Evolutionary conservation across 257 asterid genomes (phyloP), one percentile per base, ranked within the genome.

Genomic region (Cordia subcordata): DNA sequence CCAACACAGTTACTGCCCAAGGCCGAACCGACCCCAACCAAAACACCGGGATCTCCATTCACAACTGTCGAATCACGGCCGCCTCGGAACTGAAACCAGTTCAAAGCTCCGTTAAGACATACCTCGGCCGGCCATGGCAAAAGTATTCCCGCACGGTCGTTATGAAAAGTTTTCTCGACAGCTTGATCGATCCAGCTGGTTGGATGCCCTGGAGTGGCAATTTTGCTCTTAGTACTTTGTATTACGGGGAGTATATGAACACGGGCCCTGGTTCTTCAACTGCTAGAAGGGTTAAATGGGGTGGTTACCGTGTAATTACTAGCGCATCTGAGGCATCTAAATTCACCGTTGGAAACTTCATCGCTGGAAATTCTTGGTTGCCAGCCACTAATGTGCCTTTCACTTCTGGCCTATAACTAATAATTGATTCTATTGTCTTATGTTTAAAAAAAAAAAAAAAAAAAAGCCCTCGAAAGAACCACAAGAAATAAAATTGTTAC

Each of bases 71-170:
- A 52, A 71, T 93, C 62, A 71, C 77, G 0, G 86, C 91, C 0
- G 85, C 96, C 8, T 61, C 94, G 8, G 96, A 85, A 37, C 77
- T 91, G 42, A 57, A 64, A 38, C 70, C 78, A 1, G 79, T 73
- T 10, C 84, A 75, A 37, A 70, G 81, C 5, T 82, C 96, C 27
- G 94, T 85, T 15, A 67, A 53, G 62, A 88, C 99, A 1, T 88
- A 88, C 46, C 69, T 92, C 27, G 99, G 99, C 14, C 70, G 99
- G 14, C 99, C 99, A 0, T 92, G 99, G 99, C 42, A 82, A 68
- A 1, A 52, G 67, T 92, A 88, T 46, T 86, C 99, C 0, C 69
- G 96, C 0, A 84, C 95, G 0, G 91, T 92, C 0, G 71, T 81
- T 53, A 81, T 92, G 96, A 82, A 73, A 66, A 82, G 86, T 0